Base-by-base conservation (phyloP, 768 basidiomycete species). In the Pholiota molesta region DNA sequence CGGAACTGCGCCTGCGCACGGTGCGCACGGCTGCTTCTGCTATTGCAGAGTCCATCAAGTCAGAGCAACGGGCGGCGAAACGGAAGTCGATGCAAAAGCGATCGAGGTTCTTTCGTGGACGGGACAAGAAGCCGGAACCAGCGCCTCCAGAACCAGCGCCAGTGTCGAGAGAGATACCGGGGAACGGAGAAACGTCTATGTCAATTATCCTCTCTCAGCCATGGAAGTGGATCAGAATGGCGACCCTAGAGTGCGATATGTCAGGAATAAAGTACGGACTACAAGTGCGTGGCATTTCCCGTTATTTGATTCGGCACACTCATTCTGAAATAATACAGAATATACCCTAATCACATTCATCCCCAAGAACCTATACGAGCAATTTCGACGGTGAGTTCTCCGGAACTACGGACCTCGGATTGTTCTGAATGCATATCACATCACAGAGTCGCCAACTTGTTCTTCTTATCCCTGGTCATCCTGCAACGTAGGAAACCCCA, bases 291-390 rank as follows among this genome's bases (percentile, higher is more conserved):
- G 52, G 44, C 21, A 40, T 53, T 29, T 56, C 6, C 33, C 37
- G 39, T 13, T 9, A 16, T 54, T 31, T 26, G 53, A 31, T 49
- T 35, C 29, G 16, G 29, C 63, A 39, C 64, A 65, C 61, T 54
- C 3, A 21, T 51, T 57, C 42, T 64, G 63, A 58, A 49, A 55
- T 26, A 10, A 37, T 7, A 8, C 71, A 95, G 94, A 96, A 75
- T 99, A 98, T 76, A 97, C 95, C 28, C 73, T 93, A 52, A 53
- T 97, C 54, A 92, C 94, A 0, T 99, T 98, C 72, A 68, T 99
- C 47, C 96, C 96, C 10, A 95, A 93, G 83, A 97, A 98, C 73
- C 75, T 99, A 65, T 93, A 88, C 66, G 95, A 98, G 75, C 97
- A 99, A 72, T 99, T 99, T 72, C 83, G 93, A 63, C 84, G 96